Evolutionary conservation across 805 yeast species (phyloP), one percentile per base, ranked within the genome.

Genomic region (Debaryomyces prosopidis): DNA sequence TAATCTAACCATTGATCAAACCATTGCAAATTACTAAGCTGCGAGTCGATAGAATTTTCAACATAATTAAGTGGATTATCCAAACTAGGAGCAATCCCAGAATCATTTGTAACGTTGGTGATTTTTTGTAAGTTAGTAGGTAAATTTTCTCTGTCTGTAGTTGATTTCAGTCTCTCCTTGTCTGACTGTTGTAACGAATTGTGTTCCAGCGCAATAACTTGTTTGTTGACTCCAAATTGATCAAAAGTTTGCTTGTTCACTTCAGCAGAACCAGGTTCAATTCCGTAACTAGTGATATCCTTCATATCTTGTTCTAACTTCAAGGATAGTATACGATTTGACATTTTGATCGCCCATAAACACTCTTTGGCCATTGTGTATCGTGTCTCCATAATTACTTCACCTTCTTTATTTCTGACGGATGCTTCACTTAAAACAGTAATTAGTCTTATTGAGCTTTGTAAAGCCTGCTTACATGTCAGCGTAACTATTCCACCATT

Each of bases 291-390:
- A 3, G 53, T 55, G 40, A 82, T 59, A 1, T 57, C 56, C 9
- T 58, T 48, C 8, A 69, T 58, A n/a, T 77, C 68, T 43, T 73
- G 73, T 38, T 68, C 59, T 43, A 79, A 61, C 39, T 80, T 62
- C 41, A 77, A 59, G n/a, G 73, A 60, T 38, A 77, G 61, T 53
- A 81, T 71, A 47, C 76, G 79, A 53, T 79, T 80, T 47, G 80
- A 63, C 69, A 75, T 77, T 49, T 79, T 80, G 35, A 82, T 53
- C 1, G 78, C 81, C 87, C 87, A 82, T n/a, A 79, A 53, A 53
- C 84, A 79, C 56, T 82, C 87, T 36, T 72, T 68, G 10, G 76
- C 77, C 87, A 82, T 82, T 42, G 65, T 68, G 52, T 69, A 73
- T 34, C 77, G 52, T 43, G 61, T 65, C 33, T 58, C 54, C 36